Base-by-base conservation (phyloP, 768 basidiomycete genomes). In the Phlegmacium glaucopus region DNA sequence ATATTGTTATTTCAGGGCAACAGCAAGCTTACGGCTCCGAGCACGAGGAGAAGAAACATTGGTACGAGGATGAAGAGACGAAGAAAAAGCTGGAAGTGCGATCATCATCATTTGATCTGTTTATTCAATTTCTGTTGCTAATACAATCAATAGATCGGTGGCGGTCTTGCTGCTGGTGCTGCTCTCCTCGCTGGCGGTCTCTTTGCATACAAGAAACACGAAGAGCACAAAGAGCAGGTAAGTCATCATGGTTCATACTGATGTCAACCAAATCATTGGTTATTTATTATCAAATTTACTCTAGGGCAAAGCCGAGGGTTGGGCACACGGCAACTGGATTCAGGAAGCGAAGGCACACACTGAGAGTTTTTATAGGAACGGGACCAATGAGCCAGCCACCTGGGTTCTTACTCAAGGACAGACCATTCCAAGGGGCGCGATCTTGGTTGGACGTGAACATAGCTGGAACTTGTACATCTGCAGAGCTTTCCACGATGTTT, bases 371-470 rank as follows among this genome's bases (percentile, higher is more conserved):
- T 61, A 70, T 54, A 56, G 58, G 10, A 61, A 72, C 15, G 76
- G 75, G 1, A 72, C 72, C 15, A 59, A 61, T 0, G 70, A 60
- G 1, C 80, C 83, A 3, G 71, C 73, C 10, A 78, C 77, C 16
- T 90, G 87, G 87, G 55, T 86, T 29, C 71, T 82, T 41, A 76
- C 69, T 32, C 66, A 79, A 35, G 84, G 84, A 42, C 79, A 69
- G 56, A 59, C 71, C 28, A 83, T 88, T 48, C 87, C 87, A 25
- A 58, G 55, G 3, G 68, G 69, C 42, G 83, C 85, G 18, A 74
- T 89, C 48, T 60, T 65, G 30, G 81, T 79, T 8, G 83, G 80
- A 11, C 69, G 74, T 49, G 80, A 83, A 55, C 56, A 77, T 9
- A 73, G 72, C 27, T 63, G 75, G 60, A 62, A 60, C 13, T 59